A percentile compares a stretch with the other conserved stretches of the same genome.
Evolutionary conservation across 371 early-diverging fungal genomes (phyloP).

Genomic region (Sporodiniella umbellata): DNA sequence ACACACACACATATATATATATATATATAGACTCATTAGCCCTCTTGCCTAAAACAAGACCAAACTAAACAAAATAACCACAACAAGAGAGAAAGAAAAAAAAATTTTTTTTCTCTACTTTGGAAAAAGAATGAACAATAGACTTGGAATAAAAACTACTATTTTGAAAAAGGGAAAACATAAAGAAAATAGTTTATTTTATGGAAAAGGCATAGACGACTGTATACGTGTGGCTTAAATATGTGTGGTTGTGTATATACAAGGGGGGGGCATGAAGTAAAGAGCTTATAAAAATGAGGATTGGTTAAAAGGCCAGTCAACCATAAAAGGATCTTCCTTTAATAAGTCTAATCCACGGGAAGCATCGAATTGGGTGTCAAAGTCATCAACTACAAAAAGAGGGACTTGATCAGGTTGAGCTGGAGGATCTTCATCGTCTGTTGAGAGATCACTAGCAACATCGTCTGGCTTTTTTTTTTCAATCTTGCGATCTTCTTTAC

Average conservation of each 20-base stretch:
- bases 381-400: slow-evolving; percentile 24
- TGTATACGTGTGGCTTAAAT: no score
- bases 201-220: no score
- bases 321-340: slow-evolving; percentile 18
- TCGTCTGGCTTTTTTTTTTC: slow-evolving; percentile 13
- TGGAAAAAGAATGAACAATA: background rate
- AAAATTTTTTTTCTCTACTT: no score
- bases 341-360: slow-evolving; percentile 18
- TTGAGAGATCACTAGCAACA: slow-evolving; percentile 18
- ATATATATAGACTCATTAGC: slow-evolving; percentile 44
- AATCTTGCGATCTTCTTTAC: slow-evolving; percentile 44
- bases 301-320: slow-evolving; percentile 16
- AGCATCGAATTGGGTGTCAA: slow-evolving; percentile 15
- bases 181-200: background rate
- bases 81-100: background rate
- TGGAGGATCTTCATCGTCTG: slow-evolving; percentile 22
- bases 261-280: background rate
- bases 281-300: background rate
- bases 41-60: slow-evolving; percentile 42
- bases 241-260: no score
- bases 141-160: background rate
- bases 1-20: no score
- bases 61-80: background rate
- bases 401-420: slow-evolving; percentile 5
- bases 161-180: background rate